Base-by-base conservation (phyloP, 345 rosid species). In the Eucalyptus cloeziana region DNA sequence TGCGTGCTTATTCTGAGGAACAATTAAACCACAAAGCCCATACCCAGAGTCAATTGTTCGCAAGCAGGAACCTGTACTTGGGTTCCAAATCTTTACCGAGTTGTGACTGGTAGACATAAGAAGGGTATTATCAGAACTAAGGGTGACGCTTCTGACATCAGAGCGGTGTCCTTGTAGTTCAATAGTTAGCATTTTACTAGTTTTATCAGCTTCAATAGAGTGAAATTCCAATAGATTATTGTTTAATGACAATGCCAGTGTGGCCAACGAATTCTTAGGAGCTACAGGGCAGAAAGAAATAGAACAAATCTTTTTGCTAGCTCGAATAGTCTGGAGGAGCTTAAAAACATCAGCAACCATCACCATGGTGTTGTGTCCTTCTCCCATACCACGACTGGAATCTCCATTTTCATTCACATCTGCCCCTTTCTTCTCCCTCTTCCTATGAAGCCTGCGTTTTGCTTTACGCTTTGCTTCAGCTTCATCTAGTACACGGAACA, bases 31-130 rank as follows among this genome's bases (percentile, higher is more conserved):
- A 94, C 99, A 98, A 45, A 98, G 89, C 87, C 99, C 99, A 93
- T 94, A 98, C 67, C 95, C 99, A 89, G 99, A 97, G 89, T 92
- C 98, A 90, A 97, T 93, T 45, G 98, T 97, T 85, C 97, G 92
- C 91, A 97, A 96, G 91, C 99, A 97, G 88, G 97, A 94, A 90
- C 99, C 98, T 27, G 98, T 95, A 89, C 97, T 97, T 89, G 99
- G 98, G 93, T 96, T 97, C 99, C 99, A 97, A 89, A 97, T 91
- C 91, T 96, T 97, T 33, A 96, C 95, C 54, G 98, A 94, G 91
- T 94, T 94, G 94, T 97, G 98, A 93, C 99, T 96, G 17, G 99
- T 97, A 91, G 99, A 97, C 98, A 97, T 93, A 93, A 97, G 92
- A 89, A 97, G 95, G 52, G 94, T 94, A 92, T 94, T 97, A 91